phyloP scores from a whole-genome alignment of 1,139 yeast species.

The Pichia sp. region DNA sequence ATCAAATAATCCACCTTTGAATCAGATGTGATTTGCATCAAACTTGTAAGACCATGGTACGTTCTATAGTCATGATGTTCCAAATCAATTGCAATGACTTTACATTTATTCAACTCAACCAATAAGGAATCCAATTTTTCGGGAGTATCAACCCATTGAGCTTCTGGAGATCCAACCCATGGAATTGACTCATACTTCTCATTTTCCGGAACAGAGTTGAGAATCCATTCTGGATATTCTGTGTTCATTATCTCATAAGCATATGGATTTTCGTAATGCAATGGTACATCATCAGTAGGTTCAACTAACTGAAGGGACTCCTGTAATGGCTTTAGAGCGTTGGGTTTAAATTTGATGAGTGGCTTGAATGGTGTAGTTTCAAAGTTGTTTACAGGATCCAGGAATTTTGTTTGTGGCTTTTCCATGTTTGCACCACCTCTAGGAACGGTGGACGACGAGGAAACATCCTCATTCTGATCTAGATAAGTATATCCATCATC shows the following conservation, averaged over 20 bases:
- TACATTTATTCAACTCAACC: constrained; percentile 42
- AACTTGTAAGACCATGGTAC: constrained; percentile 83
- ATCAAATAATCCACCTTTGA: constrained; percentile 35
- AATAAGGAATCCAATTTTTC: constrained; percentile 55
- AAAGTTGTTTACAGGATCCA: constrained; percentile 56
- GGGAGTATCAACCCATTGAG: constrained; percentile 67
- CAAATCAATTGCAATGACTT: constrained; percentile 88
- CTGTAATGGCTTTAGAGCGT: constrained; percentile 54
- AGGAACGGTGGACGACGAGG: constrained; percentile 19
- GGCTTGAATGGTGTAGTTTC: constrained; percentile 77
- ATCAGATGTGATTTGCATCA: constrained; percentile 90
- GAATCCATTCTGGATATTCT: constrained; percentile 61
- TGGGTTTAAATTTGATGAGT: constrained; percentile 63
- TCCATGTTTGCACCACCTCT: constrained; percentile 38
- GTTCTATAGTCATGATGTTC: constrained; percentile 95
- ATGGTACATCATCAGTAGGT: constrained; percentile 44
- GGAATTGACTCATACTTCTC: constrained; percentile 52
- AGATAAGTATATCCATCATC: constrained; percentile 41
- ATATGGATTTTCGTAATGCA: constrained; percentile 80
- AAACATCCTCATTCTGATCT: constrained; percentile 39
- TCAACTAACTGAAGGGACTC: constrained; percentile 43
- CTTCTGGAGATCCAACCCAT: constrained; percentile 59
- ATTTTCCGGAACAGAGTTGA: constrained; percentile 31
- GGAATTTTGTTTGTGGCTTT: constrained; percentile 73
- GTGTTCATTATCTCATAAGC: constrained; percentile 66